Conservation (phyloP, 1,139 yeast genomes). For the Petasospora rhodanensis region DNA sequence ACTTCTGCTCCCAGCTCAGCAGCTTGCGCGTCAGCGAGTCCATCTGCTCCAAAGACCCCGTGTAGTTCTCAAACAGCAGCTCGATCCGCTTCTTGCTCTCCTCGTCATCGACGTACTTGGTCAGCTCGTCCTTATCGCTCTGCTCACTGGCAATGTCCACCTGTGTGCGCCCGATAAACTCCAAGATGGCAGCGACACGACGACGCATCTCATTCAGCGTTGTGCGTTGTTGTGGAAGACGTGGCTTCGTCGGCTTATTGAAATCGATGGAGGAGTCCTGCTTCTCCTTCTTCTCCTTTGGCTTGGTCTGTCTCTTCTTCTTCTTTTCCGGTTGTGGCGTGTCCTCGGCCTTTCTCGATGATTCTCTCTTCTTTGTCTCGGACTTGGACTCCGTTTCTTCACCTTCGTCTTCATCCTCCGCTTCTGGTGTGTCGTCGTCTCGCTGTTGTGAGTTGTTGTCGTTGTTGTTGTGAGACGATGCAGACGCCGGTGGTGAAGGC, state of each 20-base stretch:
- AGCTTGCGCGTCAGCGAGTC: slow-evolving; percentile 67
- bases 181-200: slow-evolving; percentile 84
- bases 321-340: background rate
- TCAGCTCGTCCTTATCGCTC: slow-evolving; percentile 46
- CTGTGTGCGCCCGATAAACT: slow-evolving; percentile 83
- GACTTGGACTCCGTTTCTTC: too few species aligned
- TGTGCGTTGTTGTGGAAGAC: slow-evolving; percentile 71
- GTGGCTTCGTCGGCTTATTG: slow-evolving; percentile 73
- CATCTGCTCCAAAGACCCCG: slow-evolving; percentile 59
- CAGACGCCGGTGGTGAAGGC: too few species aligned
- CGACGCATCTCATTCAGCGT: slow-evolving; percentile 78
- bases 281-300: slow-evolving; percentile 16
- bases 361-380: slow-evolving; percentile 6
- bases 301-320: slow-evolving; percentile 5
- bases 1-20: slow-evolving; percentile 73
- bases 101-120: slow-evolving; percentile 41
- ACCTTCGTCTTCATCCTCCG: slow-evolving; percentile 4
- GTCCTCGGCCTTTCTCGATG: background rate
- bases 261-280: slow-evolving; percentile 33
- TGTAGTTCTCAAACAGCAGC: slow-evolving; percentile 42
- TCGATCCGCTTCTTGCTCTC: slow-evolving; percentile 30
- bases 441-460: too few species aligned
- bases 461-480: too few species aligned
- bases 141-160: slow-evolving; percentile 73
- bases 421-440: slow-evolving; percentile 1